Evolutionary conservation across 345 rosid species (phyloP), one percentile per base, ranked within the genome.

Genomic region (Ceriops zippeliana): DNA sequence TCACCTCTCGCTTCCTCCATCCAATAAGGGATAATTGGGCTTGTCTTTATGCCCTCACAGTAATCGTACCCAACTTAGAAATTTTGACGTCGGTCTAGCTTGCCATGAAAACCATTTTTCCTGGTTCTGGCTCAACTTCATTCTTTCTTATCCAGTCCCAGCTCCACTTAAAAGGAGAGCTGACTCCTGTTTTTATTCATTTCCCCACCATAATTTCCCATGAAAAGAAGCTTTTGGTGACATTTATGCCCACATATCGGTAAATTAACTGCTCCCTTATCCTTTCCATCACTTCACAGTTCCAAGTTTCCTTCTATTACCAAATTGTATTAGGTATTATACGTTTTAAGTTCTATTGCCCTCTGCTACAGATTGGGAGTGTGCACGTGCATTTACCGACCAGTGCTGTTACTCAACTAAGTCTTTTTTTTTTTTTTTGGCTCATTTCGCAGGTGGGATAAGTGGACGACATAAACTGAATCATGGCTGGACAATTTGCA

Each of bases 401-500:
- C 5, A 42, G 49, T 42, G 47, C 17, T 42, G 2, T 38, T 38
- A 2, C 13, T 9, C 46, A 38, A 38, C 10, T 38, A 10, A 9
- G 13, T 42, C 16, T 13, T 11, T 42, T n/a, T n/a, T n/a, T n/a
- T n/a, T n/a, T n/a, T n/a, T n/a, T 11, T 42, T 2, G 47, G 28
- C 30, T 49, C 46, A 10, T 63, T 37, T 28, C 58, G 46, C 70
- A 76, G 80, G 71, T 69, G 42, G 59, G 42, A 21, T 1, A 17
- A 67, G 30, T 5, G 31, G 32, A 71, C 20, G 31, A 26, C 2
- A 6, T 15, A 19, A 42, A 21, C 35, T 6, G 56, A 53, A 8
- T 17, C 42, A 86, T 83, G 87, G 79, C 83, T 20, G 67, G 75
- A 61, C 82, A 76, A 52, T 71, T 86, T 32, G 66, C 74, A 19